Percentiles rank a stretch among this genome's conserved stretches.
Conservation (phyloP, 768 basidiomycete species). For the Amanita inopinata region DNA sequence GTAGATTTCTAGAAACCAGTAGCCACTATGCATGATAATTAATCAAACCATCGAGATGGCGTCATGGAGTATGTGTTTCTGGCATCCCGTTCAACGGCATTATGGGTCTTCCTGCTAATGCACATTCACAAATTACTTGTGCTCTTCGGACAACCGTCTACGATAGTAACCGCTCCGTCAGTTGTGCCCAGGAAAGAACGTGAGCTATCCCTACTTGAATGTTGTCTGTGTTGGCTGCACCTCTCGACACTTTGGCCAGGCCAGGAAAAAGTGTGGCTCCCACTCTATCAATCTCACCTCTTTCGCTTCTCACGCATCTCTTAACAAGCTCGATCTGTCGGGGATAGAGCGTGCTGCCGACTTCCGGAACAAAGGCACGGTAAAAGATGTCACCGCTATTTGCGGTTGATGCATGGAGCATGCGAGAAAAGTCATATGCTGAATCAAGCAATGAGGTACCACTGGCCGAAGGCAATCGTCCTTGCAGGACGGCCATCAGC, state of each 20-base stretch:
- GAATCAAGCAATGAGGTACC: conserved; percentile 56
- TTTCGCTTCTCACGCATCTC: conserved; percentile 68
- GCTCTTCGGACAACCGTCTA: conserved; percentile 71
- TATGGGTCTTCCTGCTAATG: conserved; percentile 31
- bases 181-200: conserved; percentile 9
- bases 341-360: conserved; percentile 65
- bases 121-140: conserved; percentile 83
- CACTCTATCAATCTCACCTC: conserved; percentile 62
- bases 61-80: conserved; percentile 1
- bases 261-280: conserved; percentile 86
- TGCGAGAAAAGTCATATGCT: conserved; percentile 74
- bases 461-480: conserved; percentile 30
- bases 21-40: conserved; percentile 8
- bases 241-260: conserved; percentile 67
- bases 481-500: conserved; percentile 44
- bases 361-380: conserved; percentile 77
- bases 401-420: conserved; percentile 68
- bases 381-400: conserved; percentile 69
- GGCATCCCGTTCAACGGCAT: conserved; percentile 7
- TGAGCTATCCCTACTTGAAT: conserved; percentile 32
- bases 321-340: conserved; percentile 79
- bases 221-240: conserved; percentile 30
- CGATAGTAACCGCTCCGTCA: conserved; percentile 4
- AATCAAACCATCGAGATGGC: conserved; percentile 6
- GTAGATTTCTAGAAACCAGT: conserved; percentile 15